Percentiles rank a stretch among this genome's conserved stretches.
These are phyloP conservation scores for Polygonum aviculare DNA, from an alignment of 148 eudicot species.

Conservation along the genomic window DNA sequence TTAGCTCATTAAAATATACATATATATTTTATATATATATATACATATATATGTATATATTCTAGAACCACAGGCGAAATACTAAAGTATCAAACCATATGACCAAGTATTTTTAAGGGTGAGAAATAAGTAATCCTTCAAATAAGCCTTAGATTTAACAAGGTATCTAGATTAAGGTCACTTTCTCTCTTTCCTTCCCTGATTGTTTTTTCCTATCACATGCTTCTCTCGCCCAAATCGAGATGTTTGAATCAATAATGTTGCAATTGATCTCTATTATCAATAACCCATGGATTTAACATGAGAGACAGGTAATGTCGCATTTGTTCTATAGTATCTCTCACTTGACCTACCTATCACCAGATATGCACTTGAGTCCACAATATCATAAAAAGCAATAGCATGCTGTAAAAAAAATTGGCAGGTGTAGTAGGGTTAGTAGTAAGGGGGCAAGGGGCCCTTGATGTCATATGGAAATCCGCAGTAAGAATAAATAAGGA, in stretches of 20 bases:
- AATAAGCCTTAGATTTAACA: not conserved
- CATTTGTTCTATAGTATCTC: not conserved
- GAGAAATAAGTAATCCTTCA: not conserved
- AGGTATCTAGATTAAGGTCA: not conserved
- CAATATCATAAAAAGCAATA: not conserved
- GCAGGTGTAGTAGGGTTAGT: not conserved
- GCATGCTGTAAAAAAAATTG: not conserved
- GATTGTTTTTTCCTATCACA: not conserved
- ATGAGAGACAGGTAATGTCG: too few species aligned
- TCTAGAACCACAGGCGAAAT: not conserved
- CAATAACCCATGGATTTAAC: too few species aligned
- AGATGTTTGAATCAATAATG: not conserved
- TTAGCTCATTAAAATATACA: not conserved
- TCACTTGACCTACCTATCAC: not conserved
- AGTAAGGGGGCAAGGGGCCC: conserved; percentile 2
- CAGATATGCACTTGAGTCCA: not conserved
- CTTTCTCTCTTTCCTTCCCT: not conserved
- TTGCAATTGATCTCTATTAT: too few species aligned
- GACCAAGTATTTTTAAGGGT: not conserved
- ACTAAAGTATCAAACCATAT: not conserved
- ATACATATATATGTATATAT: too few species aligned
- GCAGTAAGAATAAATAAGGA: not conserved
- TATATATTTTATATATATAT: too few species aligned
- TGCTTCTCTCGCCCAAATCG: not conserved
- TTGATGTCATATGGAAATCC: not conserved